phyloP scores from a whole-genome alignment of 1,139 yeast genomes.

The Arxiozyma slooffiae region DNA sequence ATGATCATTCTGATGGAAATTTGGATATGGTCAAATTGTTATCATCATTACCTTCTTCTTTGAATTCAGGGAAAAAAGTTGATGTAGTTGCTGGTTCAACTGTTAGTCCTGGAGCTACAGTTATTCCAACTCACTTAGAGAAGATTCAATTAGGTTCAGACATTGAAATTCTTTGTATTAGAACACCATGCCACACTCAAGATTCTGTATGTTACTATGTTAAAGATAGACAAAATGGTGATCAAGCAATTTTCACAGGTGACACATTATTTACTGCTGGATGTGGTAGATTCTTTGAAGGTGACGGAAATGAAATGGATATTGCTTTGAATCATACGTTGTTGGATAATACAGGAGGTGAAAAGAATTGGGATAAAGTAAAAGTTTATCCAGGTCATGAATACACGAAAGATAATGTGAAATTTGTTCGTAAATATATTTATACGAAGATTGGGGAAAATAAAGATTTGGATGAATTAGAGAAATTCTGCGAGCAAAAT shows the following conservation, averaged over 20 bases:
- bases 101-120: slow-evolving; percentile 21
- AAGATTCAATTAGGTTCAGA: slow-evolving; percentile 39
- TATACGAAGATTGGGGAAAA: slow-evolving; percentile 38
- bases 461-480: slow-evolving; percentile 46
- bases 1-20: slow-evolving; percentile 92
- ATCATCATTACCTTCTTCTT: slow-evolving; percentile 30
- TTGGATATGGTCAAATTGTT: slow-evolving; percentile 32
- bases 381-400: slow-evolving; percentile 89
- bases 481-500: slow-evolving; percentile 40
- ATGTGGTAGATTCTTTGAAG: slow-evolving; percentile 95
- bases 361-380: slow-evolving; percentile 16
- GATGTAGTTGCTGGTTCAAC: slow-evolving; percentile 67
- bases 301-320: slow-evolving; percentile 74
- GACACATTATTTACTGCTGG: slow-evolving; percentile 92
- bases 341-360: slow-evolving; percentile 40
- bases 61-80: slow-evolving; percentile 34
- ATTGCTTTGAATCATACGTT: slow-evolving; percentile 55
- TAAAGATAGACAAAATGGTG: slow-evolving; percentile 48
- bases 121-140: slow-evolving; percentile 30
- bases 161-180: slow-evolving; percentile 57
- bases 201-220: slow-evolving; percentile 86
- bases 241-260: slow-evolving; percentile 82
- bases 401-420: slow-evolving; percentile 74
- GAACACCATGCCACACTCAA: slow-evolving; percentile 96
- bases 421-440: slow-evolving; percentile 57